These are phyloP conservation scores for Turnera subulata DNA, from an alignment of 345 rosid species.

Conservation along the genomic window DNA sequence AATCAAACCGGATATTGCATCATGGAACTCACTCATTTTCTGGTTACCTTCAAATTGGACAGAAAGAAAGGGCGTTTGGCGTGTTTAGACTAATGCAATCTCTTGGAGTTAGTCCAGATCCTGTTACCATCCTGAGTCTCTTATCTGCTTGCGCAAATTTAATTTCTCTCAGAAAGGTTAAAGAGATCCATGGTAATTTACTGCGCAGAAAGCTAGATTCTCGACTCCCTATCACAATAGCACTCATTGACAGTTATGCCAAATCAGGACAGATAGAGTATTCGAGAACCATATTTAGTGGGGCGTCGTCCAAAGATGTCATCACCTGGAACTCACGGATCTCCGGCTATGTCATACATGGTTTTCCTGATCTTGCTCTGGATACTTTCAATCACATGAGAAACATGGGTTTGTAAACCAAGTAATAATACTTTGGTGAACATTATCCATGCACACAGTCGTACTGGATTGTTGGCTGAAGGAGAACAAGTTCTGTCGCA, in stretches of 20 bases:
- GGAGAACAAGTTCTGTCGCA: conserved; percentile 58
- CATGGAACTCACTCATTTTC: conserved; percentile 88
- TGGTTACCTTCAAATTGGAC: conserved; percentile 65
- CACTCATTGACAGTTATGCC: conserved; percentile 68
- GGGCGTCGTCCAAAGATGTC: conserved; percentile 49
- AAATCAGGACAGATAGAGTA: conserved; percentile 70
- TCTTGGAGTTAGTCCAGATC: conserved; percentile 41
- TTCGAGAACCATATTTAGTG: conserved; percentile 52
- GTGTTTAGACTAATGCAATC: conserved; percentile 71
- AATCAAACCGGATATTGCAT: conserved; percentile 53
- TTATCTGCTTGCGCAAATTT: conserved; percentile 74
- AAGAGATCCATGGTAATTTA: conserved; percentile 73
- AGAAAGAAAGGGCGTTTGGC: conserved; percentile 55
- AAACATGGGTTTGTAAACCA: conserved; percentile 48
- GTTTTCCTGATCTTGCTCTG: conserved; percentile 50
- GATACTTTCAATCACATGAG: conserved; percentile 56
- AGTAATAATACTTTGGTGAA: conserved; percentile 66
- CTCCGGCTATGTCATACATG: conserved; percentile 60
- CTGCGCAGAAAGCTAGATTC: conserved; percentile 58
- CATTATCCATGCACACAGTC: conserved; percentile 59
- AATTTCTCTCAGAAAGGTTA: conserved; percentile 55
- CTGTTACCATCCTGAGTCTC: conserved; percentile 72
- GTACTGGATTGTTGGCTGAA: conserved; percentile 53
- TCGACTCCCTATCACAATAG: conserved; percentile 60
- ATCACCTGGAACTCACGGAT: conserved; percentile 75